Evolutionary conservation across 345 rosid species (phyloP).

Genomic region (Garcia nutans): DNA sequence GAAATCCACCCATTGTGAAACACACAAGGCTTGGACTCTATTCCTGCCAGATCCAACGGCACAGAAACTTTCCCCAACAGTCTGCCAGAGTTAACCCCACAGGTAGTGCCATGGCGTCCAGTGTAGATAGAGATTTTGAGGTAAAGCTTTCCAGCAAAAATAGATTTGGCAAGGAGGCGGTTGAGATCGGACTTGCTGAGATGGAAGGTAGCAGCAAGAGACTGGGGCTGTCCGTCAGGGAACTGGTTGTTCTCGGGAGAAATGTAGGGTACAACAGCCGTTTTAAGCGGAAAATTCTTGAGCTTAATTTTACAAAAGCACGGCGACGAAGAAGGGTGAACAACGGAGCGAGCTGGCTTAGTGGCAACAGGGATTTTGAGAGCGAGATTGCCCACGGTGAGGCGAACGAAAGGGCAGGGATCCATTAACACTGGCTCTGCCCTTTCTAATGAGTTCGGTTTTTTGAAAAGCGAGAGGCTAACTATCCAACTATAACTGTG

Average conservation of each 20-base stretch:
- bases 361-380: conserved; percentile 66
- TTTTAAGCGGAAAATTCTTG: conserved; percentile 57
- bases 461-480: neutral
- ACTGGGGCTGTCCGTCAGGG: conserved; percentile 37
- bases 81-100: conserved; percentile 71
- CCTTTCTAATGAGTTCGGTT: neutral
- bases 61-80: conserved; percentile 67
- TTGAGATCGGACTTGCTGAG: conserved; percentile 63
- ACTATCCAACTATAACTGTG: neutral
- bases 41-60: conserved; percentile 72
- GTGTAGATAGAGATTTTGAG: conserved; percentile 66
- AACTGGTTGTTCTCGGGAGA: conserved; percentile 38
- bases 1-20: conserved; percentile 77
- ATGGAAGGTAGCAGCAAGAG: conserved; percentile 70
- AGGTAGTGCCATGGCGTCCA: conserved; percentile 66
- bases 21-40: conserved; percentile 47
- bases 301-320: conserved; percentile 83
- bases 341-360: conserved; percentile 66
- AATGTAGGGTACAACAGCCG: conserved; percentile 65
- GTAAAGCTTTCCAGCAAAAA: conserved; percentile 52
- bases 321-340: conserved; percentile 76
- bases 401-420: conserved; percentile 88
- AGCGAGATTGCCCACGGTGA: conserved; percentile 68
- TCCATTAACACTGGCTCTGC: conserved; percentile 45
- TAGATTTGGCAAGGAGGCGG: conserved; percentile 54